Conservation (phyloP, 208 protist genomes). For the Trypanosoma brucei region DNA sequence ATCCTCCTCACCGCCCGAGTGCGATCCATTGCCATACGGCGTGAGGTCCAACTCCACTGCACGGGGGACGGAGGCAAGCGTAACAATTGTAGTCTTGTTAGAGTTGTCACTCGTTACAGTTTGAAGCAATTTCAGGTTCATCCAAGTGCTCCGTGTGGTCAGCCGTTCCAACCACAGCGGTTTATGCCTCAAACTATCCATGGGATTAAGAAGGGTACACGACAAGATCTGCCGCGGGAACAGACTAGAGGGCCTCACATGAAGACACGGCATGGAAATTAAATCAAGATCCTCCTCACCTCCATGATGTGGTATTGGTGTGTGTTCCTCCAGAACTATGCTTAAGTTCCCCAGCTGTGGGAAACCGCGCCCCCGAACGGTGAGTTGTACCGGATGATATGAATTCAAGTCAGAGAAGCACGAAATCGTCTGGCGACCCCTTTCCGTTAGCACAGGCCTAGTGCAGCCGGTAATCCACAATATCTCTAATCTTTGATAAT, state of each 20-base stretch:
- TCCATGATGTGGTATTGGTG: constrained; percentile 4
- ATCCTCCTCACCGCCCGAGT: constrained; percentile 3
- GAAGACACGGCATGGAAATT: constrained; percentile 27
- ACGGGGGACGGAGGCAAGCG: constrained; percentile 31
- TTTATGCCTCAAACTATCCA: background rate
- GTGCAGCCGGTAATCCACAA: constrained; percentile 53
- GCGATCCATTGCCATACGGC: background rate
- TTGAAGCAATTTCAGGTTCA: constrained; percentile 27
- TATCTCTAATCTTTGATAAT: constrained; percentile 31
- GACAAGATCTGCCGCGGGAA: constrained; percentile 64
- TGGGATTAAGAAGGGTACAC: constrained; percentile 46
- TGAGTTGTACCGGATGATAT: constrained; percentile 22
- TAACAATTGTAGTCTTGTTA: constrained; percentile 6
- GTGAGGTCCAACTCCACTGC: constrained; percentile 49
- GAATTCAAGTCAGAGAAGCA: constrained; percentile 40
- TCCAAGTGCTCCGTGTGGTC: constrained; percentile 17
- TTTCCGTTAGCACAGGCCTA: constrained; percentile 5
- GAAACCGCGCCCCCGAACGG: constrained; percentile 50
- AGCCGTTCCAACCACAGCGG: constrained; percentile 20
- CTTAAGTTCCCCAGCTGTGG: constrained; percentile 20
- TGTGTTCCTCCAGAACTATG: constrained; percentile 15
- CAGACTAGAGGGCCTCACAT: constrained; percentile 29
- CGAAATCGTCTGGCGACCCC: constrained; percentile 27
- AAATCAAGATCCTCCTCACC: background rate
- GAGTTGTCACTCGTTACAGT: background rate